Conservation (phyloP, 495 filamentous ascomycete genomes). For the Aspergillus nidulans region DNA sequence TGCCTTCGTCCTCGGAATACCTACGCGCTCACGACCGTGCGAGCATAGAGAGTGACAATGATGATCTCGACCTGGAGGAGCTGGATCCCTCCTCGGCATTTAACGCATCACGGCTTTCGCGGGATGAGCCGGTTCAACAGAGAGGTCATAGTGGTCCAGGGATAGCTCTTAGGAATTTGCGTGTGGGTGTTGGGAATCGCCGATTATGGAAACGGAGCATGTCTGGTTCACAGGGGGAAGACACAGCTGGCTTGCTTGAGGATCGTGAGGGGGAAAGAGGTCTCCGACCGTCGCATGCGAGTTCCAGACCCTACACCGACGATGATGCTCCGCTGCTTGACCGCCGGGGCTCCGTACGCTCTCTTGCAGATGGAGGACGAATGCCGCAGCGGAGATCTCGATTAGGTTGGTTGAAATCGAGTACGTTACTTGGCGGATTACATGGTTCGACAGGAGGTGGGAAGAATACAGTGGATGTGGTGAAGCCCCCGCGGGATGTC, state of each 20-base stretch:
- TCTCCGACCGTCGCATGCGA: slow-evolving; percentile 41
- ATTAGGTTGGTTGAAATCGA: slow-evolving; percentile 25
- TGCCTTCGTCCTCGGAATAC: slow-evolving; percentile 42
- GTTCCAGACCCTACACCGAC: slow-evolving; percentile 46
- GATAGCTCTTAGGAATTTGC: slow-evolving; percentile 68
- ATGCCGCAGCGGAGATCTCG: slow-evolving; percentile 22
- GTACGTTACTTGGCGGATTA: slow-evolving; percentile 15
- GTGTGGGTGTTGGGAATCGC: slow-evolving; percentile 60
- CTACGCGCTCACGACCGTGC: slow-evolving; percentile 29
- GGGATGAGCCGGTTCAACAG: slow-evolving; percentile 36
- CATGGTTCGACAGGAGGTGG: slow-evolving; percentile 2
- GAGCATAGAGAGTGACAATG: slow-evolving; percentile 41
- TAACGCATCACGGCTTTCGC: slow-evolving; percentile 31
- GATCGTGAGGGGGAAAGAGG: slow-evolving; percentile 39
- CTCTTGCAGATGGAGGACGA: slow-evolving; percentile 26
- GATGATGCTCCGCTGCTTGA: slow-evolving; percentile 65
- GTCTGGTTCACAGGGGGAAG: slow-evolving; percentile 46
- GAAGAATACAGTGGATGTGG: slow-evolving; percentile 19
- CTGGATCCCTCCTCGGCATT: slow-evolving; percentile 55
- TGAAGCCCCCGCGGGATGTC: slow-evolving; percentile 39
- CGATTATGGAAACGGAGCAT: slow-evolving; percentile 50
- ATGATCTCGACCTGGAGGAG: slow-evolving; percentile 65
- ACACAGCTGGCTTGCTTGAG: slow-evolving; percentile 52
- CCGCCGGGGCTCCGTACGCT: slow-evolving; percentile 29
- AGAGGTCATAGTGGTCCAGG: slow-evolving; percentile 49